Percentiles rank a stretch among this genome's conserved stretches.
These are phyloP conservation scores for Penicillium steckii DNA, from an alignment of 495 filamentous ascomycete species.

Conservation along the genomic window DNA sequence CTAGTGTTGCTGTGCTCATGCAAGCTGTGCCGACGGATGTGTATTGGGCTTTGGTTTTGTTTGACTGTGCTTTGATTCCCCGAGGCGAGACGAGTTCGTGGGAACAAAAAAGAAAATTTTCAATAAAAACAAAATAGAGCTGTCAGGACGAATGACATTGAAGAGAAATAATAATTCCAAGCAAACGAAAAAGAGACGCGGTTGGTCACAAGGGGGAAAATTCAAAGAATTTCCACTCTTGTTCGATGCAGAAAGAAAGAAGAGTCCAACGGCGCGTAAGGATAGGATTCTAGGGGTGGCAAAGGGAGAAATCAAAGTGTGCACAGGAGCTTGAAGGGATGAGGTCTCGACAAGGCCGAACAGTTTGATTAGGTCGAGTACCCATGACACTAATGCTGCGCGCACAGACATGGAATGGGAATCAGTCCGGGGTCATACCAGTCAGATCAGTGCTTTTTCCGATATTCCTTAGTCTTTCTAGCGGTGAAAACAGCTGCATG, in stretches of 20 bases:
- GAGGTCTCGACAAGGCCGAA: slow-evolving; percentile 24
- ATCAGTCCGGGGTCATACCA: slow-evolving; percentile 16
- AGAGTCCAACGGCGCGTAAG: slow-evolving; percentile 4
- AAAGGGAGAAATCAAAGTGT: slow-evolving; percentile 2
- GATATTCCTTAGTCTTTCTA: not conserved
- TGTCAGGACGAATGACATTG: too few species aligned
- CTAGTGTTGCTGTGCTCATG: too few species aligned
- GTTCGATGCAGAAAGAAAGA: not conserved
- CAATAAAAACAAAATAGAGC: not conserved
- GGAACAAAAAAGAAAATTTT: not conserved
- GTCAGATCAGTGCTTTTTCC: not conserved
- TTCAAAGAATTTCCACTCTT: not conserved
- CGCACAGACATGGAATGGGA: slow-evolving; percentile 27
- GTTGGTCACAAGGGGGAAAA: not conserved
- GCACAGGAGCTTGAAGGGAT: slow-evolving; percentile 20
- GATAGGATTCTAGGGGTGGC: slow-evolving; percentile 3
- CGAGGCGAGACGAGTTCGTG: not conserved
- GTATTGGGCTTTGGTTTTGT: too few species aligned
- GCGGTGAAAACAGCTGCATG: not conserved
- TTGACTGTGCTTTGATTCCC: too few species aligned
- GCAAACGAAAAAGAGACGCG: too few species aligned
- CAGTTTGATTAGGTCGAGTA: slow-evolving; percentile 18
- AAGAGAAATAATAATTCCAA: too few species aligned
- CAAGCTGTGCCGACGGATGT: too few species aligned
- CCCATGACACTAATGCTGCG: slow-evolving; percentile 17